Percentiles rank a stretch among this genome's conserved stretches.
phyloP scores from a whole-genome alignment of 768 basidiomycete species.

The Mycena galopus region DNA sequence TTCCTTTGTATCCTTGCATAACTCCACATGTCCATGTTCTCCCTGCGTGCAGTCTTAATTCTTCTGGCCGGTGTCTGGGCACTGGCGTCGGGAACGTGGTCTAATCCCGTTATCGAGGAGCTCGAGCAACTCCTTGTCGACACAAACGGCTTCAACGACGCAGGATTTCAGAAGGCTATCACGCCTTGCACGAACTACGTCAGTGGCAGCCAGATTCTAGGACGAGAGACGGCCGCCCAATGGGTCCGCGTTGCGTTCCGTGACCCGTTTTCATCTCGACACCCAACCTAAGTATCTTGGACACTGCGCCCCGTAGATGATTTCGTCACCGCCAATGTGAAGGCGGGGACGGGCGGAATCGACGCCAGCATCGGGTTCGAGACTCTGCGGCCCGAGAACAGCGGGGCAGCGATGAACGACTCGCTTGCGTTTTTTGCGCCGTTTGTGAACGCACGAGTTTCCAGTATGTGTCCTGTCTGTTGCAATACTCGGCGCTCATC shows the following conservation, averaged over 20 bases:
- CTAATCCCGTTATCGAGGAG: constrained; percentile 23
- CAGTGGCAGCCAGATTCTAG: constrained; percentile 32
- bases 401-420: constrained; percentile 34
- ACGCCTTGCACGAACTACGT: constrained; percentile 36
- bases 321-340: constrained; percentile 38
- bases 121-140: constrained; percentile 38
- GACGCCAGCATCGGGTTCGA: constrained; percentile 44
- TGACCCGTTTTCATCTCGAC: background rate
- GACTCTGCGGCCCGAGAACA: constrained; percentile 36
- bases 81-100: no score
- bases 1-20: no score
- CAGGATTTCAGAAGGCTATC: constrained; percentile 31
- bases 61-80: no score
- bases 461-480: constrained; percentile 24
- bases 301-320: constrained; percentile 31
- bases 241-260: constrained; percentile 36
- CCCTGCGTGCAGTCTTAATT: no score
- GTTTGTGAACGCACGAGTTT: constrained; percentile 28
- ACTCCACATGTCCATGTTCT: no score
- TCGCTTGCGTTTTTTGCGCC: constrained; percentile 32
- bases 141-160: constrained; percentile 36
- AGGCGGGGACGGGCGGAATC: constrained; percentile 39
- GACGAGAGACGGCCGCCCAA: constrained; percentile 34
- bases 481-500: no score
- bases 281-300: background rate